Percentiles rank a stretch among this genome's conserved stretches.
Conservation (phyloP, 768 basidiomycete species). For the Mycena metata region DNA sequence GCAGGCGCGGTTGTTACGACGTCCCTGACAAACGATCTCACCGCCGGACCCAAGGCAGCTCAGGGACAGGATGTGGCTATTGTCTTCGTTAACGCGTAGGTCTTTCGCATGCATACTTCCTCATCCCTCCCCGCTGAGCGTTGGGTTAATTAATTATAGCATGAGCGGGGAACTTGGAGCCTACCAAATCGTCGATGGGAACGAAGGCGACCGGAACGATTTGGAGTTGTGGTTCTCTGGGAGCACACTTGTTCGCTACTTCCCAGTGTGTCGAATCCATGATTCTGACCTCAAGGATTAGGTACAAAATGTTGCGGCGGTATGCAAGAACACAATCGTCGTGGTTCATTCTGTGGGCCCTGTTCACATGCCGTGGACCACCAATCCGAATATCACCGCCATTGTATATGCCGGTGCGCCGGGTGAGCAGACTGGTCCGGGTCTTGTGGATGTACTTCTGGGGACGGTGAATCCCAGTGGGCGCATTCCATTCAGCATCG, state of each 20-base stretch:
- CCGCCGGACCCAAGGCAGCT: conserved; percentile 55
- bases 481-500: conserved; percentile 69
- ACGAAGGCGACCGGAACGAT: conserved; percentile 72
- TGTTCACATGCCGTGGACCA: conserved; percentile 73
- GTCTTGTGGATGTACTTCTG: conserved; percentile 71
- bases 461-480: conserved; percentile 67
- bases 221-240: conserved; percentile 71
- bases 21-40: conserved; percentile 60
- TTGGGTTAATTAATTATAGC: conserved; percentile 53
- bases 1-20: conserved; percentile 56
- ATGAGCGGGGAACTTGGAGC: conserved; percentile 67
- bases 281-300: conserved; percentile 57
- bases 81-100: conserved; percentile 72
- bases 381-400: conserved; percentile 68
- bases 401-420: conserved; percentile 59
- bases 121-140: conserved; percentile 23
- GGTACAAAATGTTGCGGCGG: conserved; percentile 62
- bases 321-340: conserved; percentile 73
- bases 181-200: conserved; percentile 74
- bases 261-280: conserved; percentile 15
- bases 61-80: conserved; percentile 67
- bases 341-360: conserved; percentile 73
- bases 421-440: conserved; percentile 74
- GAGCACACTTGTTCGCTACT: conserved; percentile 56
- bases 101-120: background rate